These are phyloP conservation scores for Coemansia guatemalensis DNA, from an alignment of 192 early-diverging fungal genomes.

Conservation along the genomic window DNA sequence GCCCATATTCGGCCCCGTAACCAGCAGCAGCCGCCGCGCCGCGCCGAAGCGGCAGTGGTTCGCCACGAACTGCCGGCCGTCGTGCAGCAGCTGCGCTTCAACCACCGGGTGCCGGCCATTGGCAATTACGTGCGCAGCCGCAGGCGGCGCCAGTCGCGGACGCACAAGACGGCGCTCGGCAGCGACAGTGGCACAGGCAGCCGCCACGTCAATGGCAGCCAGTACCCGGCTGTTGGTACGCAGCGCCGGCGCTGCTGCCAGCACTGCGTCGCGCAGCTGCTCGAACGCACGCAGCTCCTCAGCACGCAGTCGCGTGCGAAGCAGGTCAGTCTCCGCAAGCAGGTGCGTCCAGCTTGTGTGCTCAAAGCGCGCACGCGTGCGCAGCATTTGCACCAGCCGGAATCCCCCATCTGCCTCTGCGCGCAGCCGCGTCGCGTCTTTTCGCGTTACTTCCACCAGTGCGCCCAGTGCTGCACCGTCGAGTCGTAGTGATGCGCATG, in stretches of 20 bases:
- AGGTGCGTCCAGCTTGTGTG: constrained; percentile 60
- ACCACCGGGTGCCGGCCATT: constrained; percentile 65
- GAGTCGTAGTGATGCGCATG: constrained; percentile 42
- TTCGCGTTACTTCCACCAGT: constrained; percentile 57
- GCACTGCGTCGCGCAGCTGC: constrained; percentile 42
- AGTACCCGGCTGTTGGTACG: constrained; percentile 62
- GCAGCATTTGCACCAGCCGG: constrained; percentile 55
- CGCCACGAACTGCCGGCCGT: constrained; percentile 54
- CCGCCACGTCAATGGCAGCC: constrained; percentile 66
- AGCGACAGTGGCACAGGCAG: constrained; percentile 57
- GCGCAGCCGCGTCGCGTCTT: constrained; percentile 44
- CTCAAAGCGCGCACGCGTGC: constrained; percentile 58
- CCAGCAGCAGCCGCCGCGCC: constrained; percentile 50
- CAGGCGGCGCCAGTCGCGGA: constrained; percentile 37
- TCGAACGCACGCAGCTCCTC: constrained; percentile 60
- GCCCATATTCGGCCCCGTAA: constrained; percentile 92
- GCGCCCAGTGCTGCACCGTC: constrained; percentile 49
- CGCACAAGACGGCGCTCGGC: constrained; percentile 56
- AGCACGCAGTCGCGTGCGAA: constrained; percentile 46
- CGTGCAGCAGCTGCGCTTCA: constrained; percentile 53
- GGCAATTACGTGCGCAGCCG: constrained; percentile 17
- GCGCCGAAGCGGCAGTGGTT: constrained; percentile 57
- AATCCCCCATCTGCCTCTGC: constrained; percentile 14
- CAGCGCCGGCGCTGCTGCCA: constrained; percentile 58
- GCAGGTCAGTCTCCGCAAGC: constrained; percentile 55